These are phyloP conservation scores for Chondrostereum purpureum DNA, from an alignment of 1,284 basidiomycete genomes.

Conservation along the genomic window DNA sequence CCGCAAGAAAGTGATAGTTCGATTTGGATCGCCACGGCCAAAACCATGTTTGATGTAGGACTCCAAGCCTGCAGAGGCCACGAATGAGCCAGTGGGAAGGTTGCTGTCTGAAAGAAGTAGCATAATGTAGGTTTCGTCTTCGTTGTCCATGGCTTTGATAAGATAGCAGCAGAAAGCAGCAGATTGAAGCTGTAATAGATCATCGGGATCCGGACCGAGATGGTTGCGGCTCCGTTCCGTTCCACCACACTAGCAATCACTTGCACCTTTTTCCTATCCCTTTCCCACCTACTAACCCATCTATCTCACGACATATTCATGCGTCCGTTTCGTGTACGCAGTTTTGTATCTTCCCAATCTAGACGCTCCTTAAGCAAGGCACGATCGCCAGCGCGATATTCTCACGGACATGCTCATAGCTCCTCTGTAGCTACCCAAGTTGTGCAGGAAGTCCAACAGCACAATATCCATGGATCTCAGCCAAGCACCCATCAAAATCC, in stretches of 20 bases:
- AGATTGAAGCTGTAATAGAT: no score
- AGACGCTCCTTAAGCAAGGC: neutral
- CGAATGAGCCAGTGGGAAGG: conserved; percentile 85
- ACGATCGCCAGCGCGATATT: no score
- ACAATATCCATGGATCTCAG: neutral
- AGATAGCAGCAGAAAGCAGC: no score
- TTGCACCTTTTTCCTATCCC: no score
- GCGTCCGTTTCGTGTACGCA: no score
- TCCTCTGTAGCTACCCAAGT: neutral
- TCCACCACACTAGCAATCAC: no score
- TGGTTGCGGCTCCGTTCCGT: no score
- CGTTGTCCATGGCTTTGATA: conserved; percentile 15
- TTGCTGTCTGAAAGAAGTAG: conserved; percentile 77
- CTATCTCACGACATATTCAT: no score
- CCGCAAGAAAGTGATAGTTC: conserved; percentile 54
- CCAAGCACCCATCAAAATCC: neutral
- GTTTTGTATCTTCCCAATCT: neutral
- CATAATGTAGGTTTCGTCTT: conserved; percentile 57
- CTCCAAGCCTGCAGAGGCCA: conserved; percentile 90
- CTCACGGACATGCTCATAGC: neutral
- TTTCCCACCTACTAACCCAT: no score
- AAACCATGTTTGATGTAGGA: conserved; percentile 88
- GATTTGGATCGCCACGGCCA: conserved; percentile 29
- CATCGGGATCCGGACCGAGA: no score
- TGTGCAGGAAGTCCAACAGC: neutral